Evolutionary conservation across 2,329 filamentous ascomycete species (phyloP).

Genomic region (Mycosphaerella sp.): DNA sequence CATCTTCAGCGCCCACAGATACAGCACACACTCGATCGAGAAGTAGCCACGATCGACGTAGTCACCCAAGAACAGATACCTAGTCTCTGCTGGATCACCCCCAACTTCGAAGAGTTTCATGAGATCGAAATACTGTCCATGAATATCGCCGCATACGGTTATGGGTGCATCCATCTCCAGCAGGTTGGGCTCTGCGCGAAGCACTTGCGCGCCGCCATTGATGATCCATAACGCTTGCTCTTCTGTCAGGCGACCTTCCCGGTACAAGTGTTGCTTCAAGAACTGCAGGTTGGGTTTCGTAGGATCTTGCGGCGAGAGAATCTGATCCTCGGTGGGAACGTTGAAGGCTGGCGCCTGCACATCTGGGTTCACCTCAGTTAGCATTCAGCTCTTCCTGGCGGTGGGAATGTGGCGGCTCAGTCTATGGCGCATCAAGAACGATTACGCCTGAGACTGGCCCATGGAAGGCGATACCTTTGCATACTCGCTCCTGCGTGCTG

Average conservation of each 20-base stretch:
- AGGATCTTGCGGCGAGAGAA: constrained; percentile 79
- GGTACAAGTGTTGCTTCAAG: constrained; percentile 96
- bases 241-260: constrained; percentile 92
- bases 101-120: constrained; percentile 99
- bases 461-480: constrained; percentile 65
- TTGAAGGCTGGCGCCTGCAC: constrained; percentile 95
- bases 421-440: neutral
- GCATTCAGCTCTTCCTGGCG: constrained; percentile 9
- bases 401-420: neutral
- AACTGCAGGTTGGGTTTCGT: constrained; percentile 89
- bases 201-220: constrained; percentile 74
- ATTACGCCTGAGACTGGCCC: neutral
- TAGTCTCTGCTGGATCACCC: constrained; percentile 89
- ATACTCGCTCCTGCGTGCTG: constrained; percentile 90
- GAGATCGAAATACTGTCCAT: constrained; percentile 97
- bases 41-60: constrained; percentile 99
- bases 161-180: constrained; percentile 99
- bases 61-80: constrained; percentile 95
- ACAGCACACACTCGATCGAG: constrained; percentile 97
- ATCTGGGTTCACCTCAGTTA: constrained; percentile 51
- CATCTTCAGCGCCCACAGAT: constrained; percentile 97
- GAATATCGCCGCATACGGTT: constrained; percentile 95
- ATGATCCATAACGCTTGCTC: constrained; percentile 97
- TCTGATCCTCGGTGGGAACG: constrained; percentile 88
- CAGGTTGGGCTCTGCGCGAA: constrained; percentile 86